These are phyloP conservation scores for Penicillium flavigenum DNA, from an alignment of 495 filamentous ascomycete species.

Conservation along the genomic window DNA sequence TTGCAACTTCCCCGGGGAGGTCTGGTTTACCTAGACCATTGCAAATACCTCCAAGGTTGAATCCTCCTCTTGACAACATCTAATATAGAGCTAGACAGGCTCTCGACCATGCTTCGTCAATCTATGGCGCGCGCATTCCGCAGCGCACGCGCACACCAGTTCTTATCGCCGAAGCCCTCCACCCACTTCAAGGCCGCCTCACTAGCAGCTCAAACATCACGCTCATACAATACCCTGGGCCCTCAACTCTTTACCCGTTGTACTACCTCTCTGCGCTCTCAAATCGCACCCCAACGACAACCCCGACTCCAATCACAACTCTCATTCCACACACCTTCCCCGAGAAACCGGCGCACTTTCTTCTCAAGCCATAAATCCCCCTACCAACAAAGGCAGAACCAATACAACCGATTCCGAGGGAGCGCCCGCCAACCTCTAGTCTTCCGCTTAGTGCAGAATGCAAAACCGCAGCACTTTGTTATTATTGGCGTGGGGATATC, in stretches of 20 bases:
- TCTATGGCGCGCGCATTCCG: slow-evolving; percentile 5
- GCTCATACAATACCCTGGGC: neutral
- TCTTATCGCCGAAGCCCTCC: slow-evolving; percentile 4
- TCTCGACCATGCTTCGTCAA: slow-evolving; percentile 11
- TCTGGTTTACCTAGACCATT: neutral
- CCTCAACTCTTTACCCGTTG: neutral
- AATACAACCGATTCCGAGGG: slow-evolving; percentile 37
- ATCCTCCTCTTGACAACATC: neutral
- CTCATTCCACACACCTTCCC: neutral
- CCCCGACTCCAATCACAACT: neutral
- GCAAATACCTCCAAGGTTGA: neutral
- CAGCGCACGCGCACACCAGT: neutral
- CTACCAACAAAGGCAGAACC: slow-evolving; percentile 18
- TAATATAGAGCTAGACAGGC: neutral
- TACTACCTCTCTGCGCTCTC: neutral
- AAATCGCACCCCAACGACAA: neutral
- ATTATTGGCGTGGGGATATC: slow-evolving; percentile 31
- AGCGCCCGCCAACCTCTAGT: slow-evolving; percentile 17
- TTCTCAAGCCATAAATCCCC: slow-evolving; percentile 15
- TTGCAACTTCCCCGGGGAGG: neutral
- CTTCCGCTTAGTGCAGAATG: slow-evolving; percentile 17
- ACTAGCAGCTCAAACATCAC: neutral
- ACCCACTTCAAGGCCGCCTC: neutral
- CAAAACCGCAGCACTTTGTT: slow-evolving; percentile 38
- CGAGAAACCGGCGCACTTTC: slow-evolving; percentile 17